These are phyloP conservation scores for Articulospora tetracladia DNA, from an alignment of 495 filamentous ascomycete species.

Conservation along the genomic window DNA sequence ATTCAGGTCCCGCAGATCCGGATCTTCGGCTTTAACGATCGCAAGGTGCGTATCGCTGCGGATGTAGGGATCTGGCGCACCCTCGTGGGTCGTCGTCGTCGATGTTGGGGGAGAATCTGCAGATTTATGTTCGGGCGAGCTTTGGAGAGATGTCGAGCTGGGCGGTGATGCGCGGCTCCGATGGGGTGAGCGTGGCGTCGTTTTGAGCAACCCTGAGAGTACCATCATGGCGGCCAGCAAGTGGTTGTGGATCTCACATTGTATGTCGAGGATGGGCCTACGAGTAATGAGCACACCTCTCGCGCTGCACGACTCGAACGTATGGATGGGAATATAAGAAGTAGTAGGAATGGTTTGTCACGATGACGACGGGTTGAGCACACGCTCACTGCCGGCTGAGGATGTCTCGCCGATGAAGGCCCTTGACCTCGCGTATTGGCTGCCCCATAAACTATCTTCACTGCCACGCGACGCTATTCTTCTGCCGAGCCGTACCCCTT, in stretches of 20 bases:
- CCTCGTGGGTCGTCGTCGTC: constrained; percentile 1
- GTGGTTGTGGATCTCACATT: constrained; percentile 5
- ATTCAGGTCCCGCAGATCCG: constrained; percentile 70
- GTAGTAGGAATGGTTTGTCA: not conserved
- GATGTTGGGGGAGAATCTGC: constrained; percentile 3
- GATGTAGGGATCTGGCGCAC: constrained; percentile 35
- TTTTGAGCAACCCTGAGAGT: constrained; percentile 25
- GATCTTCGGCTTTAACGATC: constrained; percentile 39
- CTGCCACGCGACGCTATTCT: too few relatives aligned
- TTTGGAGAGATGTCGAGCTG: constrained; percentile 3
- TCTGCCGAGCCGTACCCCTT: not conserved
- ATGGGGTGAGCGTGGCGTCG: constrained; percentile 9
- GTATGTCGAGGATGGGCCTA: not conserved
- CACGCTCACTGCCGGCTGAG: not conserved
- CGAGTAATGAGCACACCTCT: not conserved
- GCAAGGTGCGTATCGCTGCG: constrained; percentile 41
- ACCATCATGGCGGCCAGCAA: constrained; percentile 24
- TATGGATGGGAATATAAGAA: not conserved
- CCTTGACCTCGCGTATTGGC: not conserved
- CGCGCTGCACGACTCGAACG: not conserved
- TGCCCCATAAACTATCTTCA: not conserved
- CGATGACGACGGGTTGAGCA: not conserved
- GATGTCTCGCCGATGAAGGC: not conserved
- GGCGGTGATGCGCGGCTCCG: constrained; percentile 4
- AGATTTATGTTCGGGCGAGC: constrained; percentile 9